Evolutionary conservation across 306 rosid species (phyloP).

Genomic region (Cucurbita argyrosperma): DNA sequence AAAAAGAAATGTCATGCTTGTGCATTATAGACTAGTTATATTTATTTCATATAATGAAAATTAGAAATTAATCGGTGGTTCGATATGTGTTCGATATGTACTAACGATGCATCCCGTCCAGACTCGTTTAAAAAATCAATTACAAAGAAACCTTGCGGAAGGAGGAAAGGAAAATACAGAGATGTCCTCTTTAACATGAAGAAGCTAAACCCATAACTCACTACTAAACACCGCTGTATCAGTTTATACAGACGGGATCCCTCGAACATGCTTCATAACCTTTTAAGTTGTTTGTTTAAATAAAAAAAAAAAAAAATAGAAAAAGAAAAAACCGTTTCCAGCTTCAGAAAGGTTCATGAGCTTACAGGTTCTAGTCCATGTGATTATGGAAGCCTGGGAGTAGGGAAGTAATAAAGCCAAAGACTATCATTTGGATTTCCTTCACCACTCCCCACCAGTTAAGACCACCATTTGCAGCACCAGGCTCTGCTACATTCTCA

Average conservation of each 20-base stretch:
- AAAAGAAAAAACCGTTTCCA: not conserved
- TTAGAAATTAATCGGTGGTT: too few relatives aligned
- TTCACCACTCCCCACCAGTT: constrained; percentile 89
- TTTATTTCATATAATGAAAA: too few relatives aligned
- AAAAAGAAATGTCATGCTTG: too few relatives aligned
- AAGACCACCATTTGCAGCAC: constrained; percentile 46
- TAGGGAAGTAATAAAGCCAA: constrained; percentile 85
- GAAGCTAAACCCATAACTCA: not conserved
- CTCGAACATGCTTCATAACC: not conserved
- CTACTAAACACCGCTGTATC: not conserved
- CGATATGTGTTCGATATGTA: too few relatives aligned
- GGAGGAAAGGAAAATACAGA: not conserved
- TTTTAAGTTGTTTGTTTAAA: not conserved
- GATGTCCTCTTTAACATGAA: not conserved
- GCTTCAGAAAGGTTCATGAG: not conserved
- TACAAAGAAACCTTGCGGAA: not conserved
- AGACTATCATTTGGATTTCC: constrained; percentile 90
- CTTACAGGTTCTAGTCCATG: constrained; percentile 32
- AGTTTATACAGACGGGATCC: not conserved
- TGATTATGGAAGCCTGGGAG: constrained; percentile 87
- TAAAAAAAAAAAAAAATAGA: not conserved
- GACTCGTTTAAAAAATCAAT: not conserved
- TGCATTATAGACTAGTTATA: too few relatives aligned
- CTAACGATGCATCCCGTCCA: too few relatives aligned
- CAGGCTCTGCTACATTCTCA: constrained; percentile 48